Evolutionary conservation across 345 rosid species (phyloP).

Genomic region (Eucalyptus leucophloia): DNA sequence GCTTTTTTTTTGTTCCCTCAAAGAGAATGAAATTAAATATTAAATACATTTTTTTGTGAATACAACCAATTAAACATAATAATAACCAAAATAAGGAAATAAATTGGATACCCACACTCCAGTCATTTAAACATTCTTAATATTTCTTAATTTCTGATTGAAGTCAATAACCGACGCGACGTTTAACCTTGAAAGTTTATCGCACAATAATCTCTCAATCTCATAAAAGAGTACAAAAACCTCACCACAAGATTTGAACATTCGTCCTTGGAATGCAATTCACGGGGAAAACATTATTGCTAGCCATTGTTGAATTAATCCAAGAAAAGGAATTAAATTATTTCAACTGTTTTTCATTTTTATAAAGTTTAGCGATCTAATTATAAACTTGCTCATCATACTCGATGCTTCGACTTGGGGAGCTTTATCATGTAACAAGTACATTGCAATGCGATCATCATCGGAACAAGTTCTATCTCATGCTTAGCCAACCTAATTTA

Average conservation of each 20-base stretch:
- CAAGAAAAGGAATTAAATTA: background rate
- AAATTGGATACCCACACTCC: accelerated
- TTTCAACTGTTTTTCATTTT: background rate
- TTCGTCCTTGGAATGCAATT: background rate
- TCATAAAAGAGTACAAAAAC: background rate
- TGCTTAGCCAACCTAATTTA: background rate
- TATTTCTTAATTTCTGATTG: accelerated
- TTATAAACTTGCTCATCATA: background rate
- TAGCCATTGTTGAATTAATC: background rate
- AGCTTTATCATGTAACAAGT: background rate
- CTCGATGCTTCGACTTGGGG: background rate
- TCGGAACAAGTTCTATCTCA: background rate
- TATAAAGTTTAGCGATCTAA: background rate
- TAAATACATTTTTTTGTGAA: background rate
- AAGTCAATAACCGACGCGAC: background rate
- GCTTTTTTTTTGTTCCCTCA: background rate
- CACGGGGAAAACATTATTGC: background rate
- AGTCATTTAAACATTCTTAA: background rate
- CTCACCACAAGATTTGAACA: background rate
- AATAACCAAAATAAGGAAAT: background rate
- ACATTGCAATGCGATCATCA: background rate
- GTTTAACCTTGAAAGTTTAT: background rate
- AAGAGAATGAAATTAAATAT: background rate
- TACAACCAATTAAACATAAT: background rate
- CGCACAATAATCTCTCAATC: background rate